Base-by-base conservation (phyloP, 1,139 yeast species). In the Lodderomyces theae region DNA sequence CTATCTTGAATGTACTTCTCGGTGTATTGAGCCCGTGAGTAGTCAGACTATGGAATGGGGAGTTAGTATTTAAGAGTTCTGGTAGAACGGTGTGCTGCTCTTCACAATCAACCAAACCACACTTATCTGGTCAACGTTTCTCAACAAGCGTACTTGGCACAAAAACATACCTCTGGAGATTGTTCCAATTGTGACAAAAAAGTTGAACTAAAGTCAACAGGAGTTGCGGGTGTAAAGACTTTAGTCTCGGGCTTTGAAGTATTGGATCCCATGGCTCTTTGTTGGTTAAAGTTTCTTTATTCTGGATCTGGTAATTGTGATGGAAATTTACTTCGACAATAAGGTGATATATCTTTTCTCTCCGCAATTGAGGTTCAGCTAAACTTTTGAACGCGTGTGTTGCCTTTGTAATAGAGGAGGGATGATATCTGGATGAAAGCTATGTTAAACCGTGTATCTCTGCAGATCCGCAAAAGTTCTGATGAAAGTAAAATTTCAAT, bases 1-100 rank as follows among this genome's bases (percentile, higher is more conserved):
- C 84, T 74, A 42, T 85, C 85, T 60, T 89, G 90, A 45, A 90
- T 78, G 54, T 80, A 80, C 58, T 80, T 81, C 47, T 86, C 92
- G 13, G 88, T 77, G 57, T 82, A 77, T 59, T 88, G 96, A 38
- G 84, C 74, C 56, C 96, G 80, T 15, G 95, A 79, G 60, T 79
- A 86, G 59, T 89, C 90, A 7, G 94, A 79, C 72, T 72, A 47
- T 5, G 19, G 11, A 18, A 18, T 18, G 17, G 9, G 21, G 12
- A 15, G 65, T 60, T 60, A 61, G 63, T 61, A 53, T 36, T 26
- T 19, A n/a, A n/a, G n/a, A n/a, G n/a, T n/a, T n/a, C n/a, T n/a
- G n/a, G n/a, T n/a, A n/a, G n/a, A n/a, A n/a, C n/a, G n/a, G n/a
- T n/a, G n/a, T n/a, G n/a, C n/a, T n/a, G n/a, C n/a, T n/a, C n/a